Percentiles rank a stretch among this genome's conserved stretches.
Evolutionary conservation across 768 basidiomycete genomes (phyloP).

Genomic region (Zangia roseola): DNA sequence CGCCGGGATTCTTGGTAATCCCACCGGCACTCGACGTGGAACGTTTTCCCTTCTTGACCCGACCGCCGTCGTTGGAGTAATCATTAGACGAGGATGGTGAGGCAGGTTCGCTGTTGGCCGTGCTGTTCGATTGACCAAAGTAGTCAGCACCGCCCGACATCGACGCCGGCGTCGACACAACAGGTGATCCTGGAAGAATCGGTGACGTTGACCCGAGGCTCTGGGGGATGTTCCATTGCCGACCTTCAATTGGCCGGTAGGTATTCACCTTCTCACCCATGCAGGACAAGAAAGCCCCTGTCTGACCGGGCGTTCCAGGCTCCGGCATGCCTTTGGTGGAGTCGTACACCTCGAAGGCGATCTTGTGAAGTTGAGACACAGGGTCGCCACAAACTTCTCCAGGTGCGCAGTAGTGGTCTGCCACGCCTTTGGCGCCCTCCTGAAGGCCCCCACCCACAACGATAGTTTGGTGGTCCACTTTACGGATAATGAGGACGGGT

Average conservation of each 20-base stretch:
- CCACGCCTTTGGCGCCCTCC: slow-evolving; percentile 82
- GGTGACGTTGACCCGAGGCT: slow-evolving; percentile 51
- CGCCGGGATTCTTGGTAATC: slow-evolving; percentile 32
- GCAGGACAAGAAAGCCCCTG: slow-evolving; percentile 84
- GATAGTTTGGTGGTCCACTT: slow-evolving; percentile 87
- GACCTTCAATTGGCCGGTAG: slow-evolving; percentile 79
- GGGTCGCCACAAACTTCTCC: slow-evolving; percentile 93
- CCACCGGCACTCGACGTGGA: slow-evolving; percentile 67
- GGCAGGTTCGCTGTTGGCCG: slow-evolving; percentile 67
- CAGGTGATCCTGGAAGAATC: slow-evolving; percentile 65
- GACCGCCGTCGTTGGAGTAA: slow-evolving; percentile 78
- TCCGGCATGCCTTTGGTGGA: slow-evolving; percentile 65
- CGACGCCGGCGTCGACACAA: slow-evolving; percentile 60
- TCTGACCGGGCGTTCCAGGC: slow-evolving; percentile 72
- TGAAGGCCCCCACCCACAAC: slow-evolving; percentile 90
- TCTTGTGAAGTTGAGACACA: slow-evolving; percentile 94
- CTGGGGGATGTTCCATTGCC: slow-evolving; percentile 65
- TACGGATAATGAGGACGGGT: slow-evolving; percentile 90
- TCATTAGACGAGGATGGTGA: slow-evolving; percentile 62
- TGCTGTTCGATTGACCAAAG: slow-evolving; percentile 45
- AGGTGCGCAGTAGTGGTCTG: slow-evolving; percentile 76
- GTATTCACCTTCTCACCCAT: slow-evolving; percentile 94
- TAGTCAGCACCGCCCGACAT: slow-evolving; percentile 58
- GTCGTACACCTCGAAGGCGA: slow-evolving; percentile 90
- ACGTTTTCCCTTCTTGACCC: slow-evolving; percentile 77